These are phyloP conservation scores for Tricholoma bakamatsutake DNA, from an alignment of 768 basidiomycete genomes.

Conservation along the genomic window DNA sequence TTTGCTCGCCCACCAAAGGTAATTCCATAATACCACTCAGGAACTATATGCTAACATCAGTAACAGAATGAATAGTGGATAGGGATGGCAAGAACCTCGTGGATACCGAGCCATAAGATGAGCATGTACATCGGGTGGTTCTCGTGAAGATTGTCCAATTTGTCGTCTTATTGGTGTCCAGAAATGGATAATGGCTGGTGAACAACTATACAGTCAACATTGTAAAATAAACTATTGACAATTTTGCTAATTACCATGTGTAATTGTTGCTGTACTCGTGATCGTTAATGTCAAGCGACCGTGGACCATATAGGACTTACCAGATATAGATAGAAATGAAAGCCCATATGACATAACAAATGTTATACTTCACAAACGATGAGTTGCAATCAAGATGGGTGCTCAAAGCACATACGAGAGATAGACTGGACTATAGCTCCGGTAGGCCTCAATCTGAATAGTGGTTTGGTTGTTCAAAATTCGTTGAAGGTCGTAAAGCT, in stretches of 20 bases:
- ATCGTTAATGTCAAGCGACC: not conserved
- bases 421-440: conserved; percentile 42
- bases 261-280: conserved; percentile 32
- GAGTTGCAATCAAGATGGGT: not conserved
- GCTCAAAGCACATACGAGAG: conserved; percentile 29
- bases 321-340: conserved; percentile 60
- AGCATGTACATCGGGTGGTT: conserved; percentile 56
- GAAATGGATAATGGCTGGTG: conserved; percentile 44
- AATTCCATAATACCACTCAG: conserved; percentile 57
- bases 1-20: conserved; percentile 32
- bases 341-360: conserved; percentile 54
- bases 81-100: conserved; percentile 25
- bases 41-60: conserved; percentile 31
- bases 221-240: not conserved
- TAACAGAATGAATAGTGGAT: not conserved
- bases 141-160: conserved; percentile 42
- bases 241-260: conserved; percentile 28
- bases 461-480: conserved; percentile 35
- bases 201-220: not conserved
- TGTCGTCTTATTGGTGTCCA: conserved; percentile 52
- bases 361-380: conserved; percentile 32
- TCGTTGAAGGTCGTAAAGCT: conserved; percentile 33
- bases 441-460: conserved; percentile 39
- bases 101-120: conserved; percentile 53
- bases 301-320: conserved; percentile 18